Conservation (phyloP, 352 stramenopile genomes). For the Globisporangium solare region DNA sequence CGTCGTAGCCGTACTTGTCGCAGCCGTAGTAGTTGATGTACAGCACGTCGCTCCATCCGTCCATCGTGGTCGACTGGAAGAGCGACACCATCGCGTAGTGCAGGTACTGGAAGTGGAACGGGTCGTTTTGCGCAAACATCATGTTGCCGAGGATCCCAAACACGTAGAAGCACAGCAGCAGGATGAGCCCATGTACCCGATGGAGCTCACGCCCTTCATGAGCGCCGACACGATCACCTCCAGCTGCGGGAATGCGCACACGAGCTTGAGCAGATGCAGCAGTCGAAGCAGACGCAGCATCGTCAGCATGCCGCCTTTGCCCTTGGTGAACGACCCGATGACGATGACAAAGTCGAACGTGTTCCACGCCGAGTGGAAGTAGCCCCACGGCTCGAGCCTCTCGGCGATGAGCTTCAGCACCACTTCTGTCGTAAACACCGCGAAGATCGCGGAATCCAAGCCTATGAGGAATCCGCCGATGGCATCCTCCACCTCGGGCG, state of each 20-base stretch:
- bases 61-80: conserved; percentile 86
- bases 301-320: conserved; percentile 72
- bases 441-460: conserved; percentile 65
- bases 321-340: conserved; percentile 58
- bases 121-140: conserved; percentile 84
- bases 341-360: conserved; percentile 86
- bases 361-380: conserved; percentile 74
- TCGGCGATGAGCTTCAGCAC: conserved; percentile 75
- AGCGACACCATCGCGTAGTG: conserved; percentile 87
- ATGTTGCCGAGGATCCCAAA: conserved; percentile 91
- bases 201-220: conserved; percentile 84
- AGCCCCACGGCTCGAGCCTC: conserved; percentile 71
- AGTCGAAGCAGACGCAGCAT: conserved; percentile 81
- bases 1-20: conserved; percentile 76
- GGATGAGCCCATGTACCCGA: conserved; percentile 89
- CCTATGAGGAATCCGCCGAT: conserved; percentile 38
- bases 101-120: conserved; percentile 85
- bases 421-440: conserved; percentile 73
- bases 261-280: conserved; percentile 84
- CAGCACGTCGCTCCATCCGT: conserved; percentile 88
- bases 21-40: conserved; percentile 92
- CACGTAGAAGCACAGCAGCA: conserved; percentile 89
- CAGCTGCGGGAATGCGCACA: conserved; percentile 81
- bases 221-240: conserved; percentile 88
- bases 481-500: conserved; percentile 36